These are phyloP conservation scores for Fusarium buxicola DNA, from an alignment of 2,329 filamentous ascomycete genomes.

Conservation along the genomic window DNA sequence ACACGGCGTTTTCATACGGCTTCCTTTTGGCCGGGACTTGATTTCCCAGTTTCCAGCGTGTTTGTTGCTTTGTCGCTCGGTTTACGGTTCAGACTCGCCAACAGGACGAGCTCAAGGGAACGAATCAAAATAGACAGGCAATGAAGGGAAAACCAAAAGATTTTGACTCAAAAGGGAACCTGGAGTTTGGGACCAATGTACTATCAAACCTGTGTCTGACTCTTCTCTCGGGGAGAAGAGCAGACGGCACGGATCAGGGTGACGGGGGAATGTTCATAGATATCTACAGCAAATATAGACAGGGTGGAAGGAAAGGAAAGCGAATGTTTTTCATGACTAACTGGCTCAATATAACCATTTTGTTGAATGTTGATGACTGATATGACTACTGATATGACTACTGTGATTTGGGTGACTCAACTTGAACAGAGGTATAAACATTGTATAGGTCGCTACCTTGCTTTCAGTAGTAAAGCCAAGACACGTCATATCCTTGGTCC, in stretches of 20 bases:
- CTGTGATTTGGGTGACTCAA: no score
- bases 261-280: constrained; percentile 28
- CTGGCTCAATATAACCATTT: constrained; percentile 12
- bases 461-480: no score
- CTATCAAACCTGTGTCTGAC: constrained; percentile 22
- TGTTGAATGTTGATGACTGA: constrained; percentile 1
- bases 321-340: constrained; percentile 3
- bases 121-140: constrained; percentile 37
- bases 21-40: constrained; percentile 19
- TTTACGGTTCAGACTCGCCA: constrained; percentile 21
- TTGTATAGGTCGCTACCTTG: no score
- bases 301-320: constrained; percentile 12
- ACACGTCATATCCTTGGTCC: no score
- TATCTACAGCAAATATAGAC: constrained; percentile 30
- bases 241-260: neutral
- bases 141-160: constrained; percentile 25
- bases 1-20: constrained; percentile 29
- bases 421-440: no score
- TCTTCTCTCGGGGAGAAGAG: constrained; percentile 14
- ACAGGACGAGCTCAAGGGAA: constrained; percentile 24
- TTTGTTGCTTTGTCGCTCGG: constrained; percentile 19
- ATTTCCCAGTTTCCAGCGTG: constrained; percentile 31
- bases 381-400: no score
- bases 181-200: constrained; percentile 32
- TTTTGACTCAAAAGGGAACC: constrained; percentile 8